These are phyloP conservation scores for Botrytis galanthina DNA, from an alignment of 2,329 filamentous ascomycete genomes.

Conservation along the genomic window DNA sequence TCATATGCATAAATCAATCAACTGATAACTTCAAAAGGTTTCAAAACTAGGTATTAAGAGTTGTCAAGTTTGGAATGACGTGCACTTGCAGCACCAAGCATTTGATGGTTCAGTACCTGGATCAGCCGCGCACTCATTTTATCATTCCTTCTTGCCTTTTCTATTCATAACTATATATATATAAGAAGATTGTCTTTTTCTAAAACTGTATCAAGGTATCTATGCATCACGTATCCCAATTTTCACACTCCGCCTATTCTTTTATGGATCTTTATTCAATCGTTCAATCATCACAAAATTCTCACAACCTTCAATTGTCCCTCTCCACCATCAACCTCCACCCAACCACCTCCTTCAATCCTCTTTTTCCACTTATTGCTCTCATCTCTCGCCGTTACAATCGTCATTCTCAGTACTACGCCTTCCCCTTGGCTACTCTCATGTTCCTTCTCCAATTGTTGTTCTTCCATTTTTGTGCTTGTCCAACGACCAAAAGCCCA, in stretches of 20 bases:
- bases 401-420: conserved; percentile 64
- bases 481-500: conserved; percentile 98
- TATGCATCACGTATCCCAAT: not conserved
- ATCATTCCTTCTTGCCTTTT: too few relatives aligned
- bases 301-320: not conserved
- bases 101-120: too few relatives aligned
- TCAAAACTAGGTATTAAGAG: too few relatives aligned
- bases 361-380: conserved; percentile 75
- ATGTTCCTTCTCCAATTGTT: conserved; percentile 47
- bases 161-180: too few relatives aligned
- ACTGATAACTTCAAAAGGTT: too few relatives aligned
- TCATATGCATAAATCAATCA: too few relatives aligned
- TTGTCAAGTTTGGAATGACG: too few relatives aligned
- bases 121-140: too few relatives aligned
- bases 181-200: not conserved
- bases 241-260: not conserved
- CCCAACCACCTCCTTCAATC: conserved; percentile 46
- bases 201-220: not conserved
- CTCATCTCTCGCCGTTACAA: conserved; percentile 72
- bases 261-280: not conserved
- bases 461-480: conserved; percentile 62
- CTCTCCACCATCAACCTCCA: conserved; percentile 7
- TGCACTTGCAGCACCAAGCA: too few relatives aligned
- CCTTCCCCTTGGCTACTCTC: conserved; percentile 50
- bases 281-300: conserved; percentile 1